A percentile compares a stretch with the other conserved stretches of the same genome.
These are phyloP conservation scores for Pyricularia grisea DNA, from an alignment of 2,329 filamentous ascomycete species.

Conservation along the genomic window DNA sequence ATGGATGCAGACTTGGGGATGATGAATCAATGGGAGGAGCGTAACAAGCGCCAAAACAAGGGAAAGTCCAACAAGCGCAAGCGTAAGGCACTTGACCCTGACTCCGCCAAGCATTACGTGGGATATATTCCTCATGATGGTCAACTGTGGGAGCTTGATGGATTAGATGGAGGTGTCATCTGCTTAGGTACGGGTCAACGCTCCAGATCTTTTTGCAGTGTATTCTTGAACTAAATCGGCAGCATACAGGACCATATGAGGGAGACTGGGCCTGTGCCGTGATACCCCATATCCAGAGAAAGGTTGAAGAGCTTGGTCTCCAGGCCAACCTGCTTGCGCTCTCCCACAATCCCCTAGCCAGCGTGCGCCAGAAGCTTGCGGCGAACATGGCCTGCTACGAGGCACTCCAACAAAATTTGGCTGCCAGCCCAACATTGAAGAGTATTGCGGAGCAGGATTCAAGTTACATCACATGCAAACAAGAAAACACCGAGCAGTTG, in stretches of 20 bases:
- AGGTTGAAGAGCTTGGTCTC: not conserved
- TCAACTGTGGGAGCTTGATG: conserved; percentile 81
- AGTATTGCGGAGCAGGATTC: not conserved
- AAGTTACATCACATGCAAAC: conserved; percentile 8
- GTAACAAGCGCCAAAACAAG: conserved; percentile 2
- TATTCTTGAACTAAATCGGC: not conserved
- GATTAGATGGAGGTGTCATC: conserved; percentile 63
- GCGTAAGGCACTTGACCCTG: conserved; percentile 39
- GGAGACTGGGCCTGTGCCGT: conserved; percentile 2
- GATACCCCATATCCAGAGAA: conserved; percentile 6
- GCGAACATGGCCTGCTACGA: conserved; percentile 28
- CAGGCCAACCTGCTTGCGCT: conserved; percentile 58
- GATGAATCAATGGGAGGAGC: conserved; percentile 40
- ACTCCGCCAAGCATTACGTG: conserved; percentile 72
- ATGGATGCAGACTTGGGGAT: conserved; percentile 61
- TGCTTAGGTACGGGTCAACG: conserved; percentile 40
- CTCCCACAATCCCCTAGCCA: conserved; percentile 52
- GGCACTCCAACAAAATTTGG: conserved; percentile 24
- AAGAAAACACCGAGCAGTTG: conserved; percentile 8
- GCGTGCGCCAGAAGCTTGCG: conserved; percentile 37
- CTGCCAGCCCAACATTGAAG: conserved; percentile 3
- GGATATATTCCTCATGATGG: conserved; percentile 74
- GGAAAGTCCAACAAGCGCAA: conserved; percentile 9
- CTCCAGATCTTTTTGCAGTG: not conserved
- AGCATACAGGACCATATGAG: not conserved